Evolutionary conservation across 768 basidiomycete genomes (phyloP).

Genomic region (Pleurotus citrinopileatus): DNA sequence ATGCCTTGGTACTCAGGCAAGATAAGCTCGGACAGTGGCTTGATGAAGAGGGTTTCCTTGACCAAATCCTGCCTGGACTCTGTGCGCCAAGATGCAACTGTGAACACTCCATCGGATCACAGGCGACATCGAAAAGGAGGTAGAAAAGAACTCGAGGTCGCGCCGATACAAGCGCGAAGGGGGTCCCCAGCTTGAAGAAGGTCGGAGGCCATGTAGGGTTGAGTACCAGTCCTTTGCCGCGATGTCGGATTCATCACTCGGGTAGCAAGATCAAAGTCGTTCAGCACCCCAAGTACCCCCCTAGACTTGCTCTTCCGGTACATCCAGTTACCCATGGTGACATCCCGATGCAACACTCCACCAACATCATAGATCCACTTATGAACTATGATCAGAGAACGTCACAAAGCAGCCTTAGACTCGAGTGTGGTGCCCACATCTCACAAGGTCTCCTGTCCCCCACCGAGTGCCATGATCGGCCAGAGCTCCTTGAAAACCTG

Average conservation of each 20-base stretch:
- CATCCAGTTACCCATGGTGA: slow-evolving; percentile 2
- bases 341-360: slow-evolving; percentile 1
- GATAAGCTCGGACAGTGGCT: no score
- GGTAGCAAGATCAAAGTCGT: slow-evolving; percentile 8
- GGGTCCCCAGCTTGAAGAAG: neutral
- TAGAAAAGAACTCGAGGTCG: slow-evolving; percentile 4
- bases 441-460: neutral
- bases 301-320: neutral
- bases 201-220: neutral
- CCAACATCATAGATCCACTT: neutral
- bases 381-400: neutral
- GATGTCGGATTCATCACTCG: neutral
- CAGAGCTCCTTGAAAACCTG: neutral
- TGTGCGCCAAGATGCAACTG: no score
- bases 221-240: neutral
- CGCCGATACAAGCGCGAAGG: neutral
- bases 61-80: no score
- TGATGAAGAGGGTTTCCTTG: no score
- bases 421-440: neutral
- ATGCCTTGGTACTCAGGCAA: no score
- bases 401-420: neutral
- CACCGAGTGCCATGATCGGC: neutral
- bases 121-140: neutral
- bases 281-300: neutral
- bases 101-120: no score